These are phyloP conservation scores for Elsinoe perseae DNA, from an alignment of 2,329 filamentous ascomycete species.

Conservation along the genomic window DNA sequence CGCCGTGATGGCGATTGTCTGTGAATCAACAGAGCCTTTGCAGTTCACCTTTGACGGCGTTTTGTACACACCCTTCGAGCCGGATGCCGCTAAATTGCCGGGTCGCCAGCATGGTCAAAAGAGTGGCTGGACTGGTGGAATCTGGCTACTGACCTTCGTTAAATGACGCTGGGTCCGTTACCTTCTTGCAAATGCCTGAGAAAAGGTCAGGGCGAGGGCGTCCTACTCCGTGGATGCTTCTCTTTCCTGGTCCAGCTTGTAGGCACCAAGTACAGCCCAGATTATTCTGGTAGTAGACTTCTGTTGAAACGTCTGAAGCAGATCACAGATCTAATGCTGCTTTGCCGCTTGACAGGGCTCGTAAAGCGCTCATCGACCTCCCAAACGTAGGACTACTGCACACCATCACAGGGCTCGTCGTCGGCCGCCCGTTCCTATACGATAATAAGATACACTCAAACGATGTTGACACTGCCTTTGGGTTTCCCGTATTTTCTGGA, in stretches of 20 bases:
- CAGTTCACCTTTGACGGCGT: conserved; percentile 22
- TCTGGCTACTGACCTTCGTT: neutral
- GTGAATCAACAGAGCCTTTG: conserved; percentile 21
- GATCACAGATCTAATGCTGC: neutral
- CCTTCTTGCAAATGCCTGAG: conserved; percentile 19
- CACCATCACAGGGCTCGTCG: conserved; percentile 13
- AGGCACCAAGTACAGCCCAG: conserved; percentile 11
- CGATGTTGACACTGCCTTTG: conserved; percentile 18
- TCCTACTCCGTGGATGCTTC: conserved; percentile 17
- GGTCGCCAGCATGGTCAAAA: neutral
- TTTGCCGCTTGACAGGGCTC: neutral
- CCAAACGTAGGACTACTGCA: conserved; percentile 10
- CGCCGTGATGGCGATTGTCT: conserved; percentile 23
- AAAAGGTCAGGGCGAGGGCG: conserved; percentile 14
- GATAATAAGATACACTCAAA: conserved; percentile 15
- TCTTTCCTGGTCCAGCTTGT: conserved; percentile 14
- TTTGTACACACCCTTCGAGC: neutral
- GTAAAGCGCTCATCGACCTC: conserved; percentile 12
- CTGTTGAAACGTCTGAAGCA: conserved; percentile 17
- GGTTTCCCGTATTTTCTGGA: conserved; percentile 10
- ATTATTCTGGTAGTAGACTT: conserved; percentile 9
- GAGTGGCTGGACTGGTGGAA: conserved; percentile 15
- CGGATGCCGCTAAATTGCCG: neutral
- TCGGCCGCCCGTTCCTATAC: conserved; percentile 18
- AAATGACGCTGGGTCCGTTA: neutral